These are phyloP conservation scores for Dorcoceras hygrometricum DNA, from an alignment of 257 asterid genomes.

Conservation along the genomic window DNA sequence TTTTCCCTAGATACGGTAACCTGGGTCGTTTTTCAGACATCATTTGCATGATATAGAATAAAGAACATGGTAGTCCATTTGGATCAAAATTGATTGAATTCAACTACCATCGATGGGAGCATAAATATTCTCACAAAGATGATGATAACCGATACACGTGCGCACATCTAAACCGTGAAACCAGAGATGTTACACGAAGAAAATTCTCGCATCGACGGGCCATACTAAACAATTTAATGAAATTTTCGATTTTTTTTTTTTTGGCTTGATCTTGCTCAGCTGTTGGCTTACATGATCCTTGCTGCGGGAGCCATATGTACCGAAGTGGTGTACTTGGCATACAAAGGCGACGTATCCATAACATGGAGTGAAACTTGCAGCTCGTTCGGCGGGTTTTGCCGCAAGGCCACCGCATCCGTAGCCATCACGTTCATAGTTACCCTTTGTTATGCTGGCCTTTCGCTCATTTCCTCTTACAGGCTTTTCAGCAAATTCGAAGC, in stretches of 20 bases:
- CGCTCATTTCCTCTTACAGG: constrained; percentile 68
- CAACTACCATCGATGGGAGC: not conserved
- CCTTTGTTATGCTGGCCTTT: constrained; percentile 67
- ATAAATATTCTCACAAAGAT: too few species aligned
- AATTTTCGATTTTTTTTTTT: too few species aligned
- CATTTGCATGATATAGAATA: not conserved
- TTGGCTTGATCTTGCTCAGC: constrained; percentile 29
- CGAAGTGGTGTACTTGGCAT: constrained; percentile 77
- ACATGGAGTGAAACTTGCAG: constrained; percentile 77
- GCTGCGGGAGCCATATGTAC: constrained; percentile 71
- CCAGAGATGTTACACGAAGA: too few species aligned
- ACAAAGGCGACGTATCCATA: constrained; percentile 64
- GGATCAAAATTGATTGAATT: not conserved
- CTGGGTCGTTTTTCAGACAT: too few species aligned
- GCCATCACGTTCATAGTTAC: constrained; percentile 60
- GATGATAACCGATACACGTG: too few species aligned
- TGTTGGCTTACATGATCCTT: constrained; percentile 63
- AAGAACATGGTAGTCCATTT: too few species aligned
- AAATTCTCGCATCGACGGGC: too few species aligned
- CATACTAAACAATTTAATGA: too few species aligned
- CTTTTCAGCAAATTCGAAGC: constrained; percentile 86
- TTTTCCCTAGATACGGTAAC: too few species aligned
- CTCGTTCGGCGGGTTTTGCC: constrained; percentile 66
- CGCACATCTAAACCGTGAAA: too few species aligned
- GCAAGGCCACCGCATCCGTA: constrained; percentile 66